Percentiles rank a stretch among this genome's conserved stretches.
Conservation (phyloP, 495 filamentous ascomycete genomes). For the Penicillium pancosmium region DNA sequence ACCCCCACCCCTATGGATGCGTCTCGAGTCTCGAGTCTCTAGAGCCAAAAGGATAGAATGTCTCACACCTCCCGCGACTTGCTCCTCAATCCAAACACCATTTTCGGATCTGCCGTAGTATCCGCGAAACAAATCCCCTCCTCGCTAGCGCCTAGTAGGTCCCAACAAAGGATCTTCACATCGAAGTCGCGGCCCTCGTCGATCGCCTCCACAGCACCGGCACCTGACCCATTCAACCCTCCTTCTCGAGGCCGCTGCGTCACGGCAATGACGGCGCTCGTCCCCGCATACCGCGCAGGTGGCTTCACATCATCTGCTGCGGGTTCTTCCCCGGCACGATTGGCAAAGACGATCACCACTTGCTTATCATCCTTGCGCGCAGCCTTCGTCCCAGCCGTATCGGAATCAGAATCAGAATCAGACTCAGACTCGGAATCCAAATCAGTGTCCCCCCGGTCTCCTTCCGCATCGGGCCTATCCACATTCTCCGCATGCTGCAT, state of each 20-base stretch:
- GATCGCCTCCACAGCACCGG: constrained; percentile 18
- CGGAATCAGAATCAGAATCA: not conserved
- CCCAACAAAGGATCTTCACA: constrained; percentile 50
- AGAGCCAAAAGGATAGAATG: constrained; percentile 2
- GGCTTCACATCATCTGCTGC: constrained; percentile 43
- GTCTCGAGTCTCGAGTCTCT: not conserved
- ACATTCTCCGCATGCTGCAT: constrained; percentile 43
- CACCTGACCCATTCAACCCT: constrained; percentile 18
- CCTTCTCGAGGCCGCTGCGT: constrained; percentile 41
- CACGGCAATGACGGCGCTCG: constrained; percentile 78
- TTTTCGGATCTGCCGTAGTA: constrained; percentile 43
- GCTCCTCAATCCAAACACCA: constrained; percentile 42
- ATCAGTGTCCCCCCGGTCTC: constrained; percentile 1
- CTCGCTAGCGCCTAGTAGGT: constrained; percentile 46
- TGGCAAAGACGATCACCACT: constrained; percentile 80
- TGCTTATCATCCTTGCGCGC: constrained; percentile 42
- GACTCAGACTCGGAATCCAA: not conserved
- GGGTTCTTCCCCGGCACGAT: constrained; percentile 76
- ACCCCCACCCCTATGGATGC: constrained; percentile 16
- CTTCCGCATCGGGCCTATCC: constrained; percentile 20
- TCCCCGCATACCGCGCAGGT: constrained; percentile 72
- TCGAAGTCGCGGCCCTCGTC: constrained; percentile 30
- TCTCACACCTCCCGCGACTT: constrained; percentile 11
- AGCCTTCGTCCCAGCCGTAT: not conserved
- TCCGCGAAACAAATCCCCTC: constrained; percentile 55